A percentile compares a stretch with the other conserved stretches of the same genome.
phyloP scores from a whole-genome alignment of 2,329 filamentous ascomycete genomes.

The Passalora sequoiae region DNA sequence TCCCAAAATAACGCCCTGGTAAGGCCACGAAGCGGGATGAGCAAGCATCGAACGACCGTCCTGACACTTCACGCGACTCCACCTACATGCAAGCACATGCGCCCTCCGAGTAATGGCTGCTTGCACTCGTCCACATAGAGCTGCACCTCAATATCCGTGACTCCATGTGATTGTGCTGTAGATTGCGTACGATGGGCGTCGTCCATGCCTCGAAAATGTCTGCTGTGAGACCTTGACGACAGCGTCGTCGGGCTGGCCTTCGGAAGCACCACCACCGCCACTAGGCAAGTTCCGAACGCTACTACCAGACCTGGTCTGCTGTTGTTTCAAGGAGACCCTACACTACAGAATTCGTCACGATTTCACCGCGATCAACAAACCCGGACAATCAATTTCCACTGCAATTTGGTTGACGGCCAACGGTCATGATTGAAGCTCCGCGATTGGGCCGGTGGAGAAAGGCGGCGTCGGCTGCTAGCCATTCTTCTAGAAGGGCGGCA shows the following conservation, averaged over 20 bases:
- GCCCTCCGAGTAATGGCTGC: no score
- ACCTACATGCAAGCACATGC: no score
- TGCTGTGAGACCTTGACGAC: constrained; percentile 1
- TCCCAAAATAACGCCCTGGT: no score
- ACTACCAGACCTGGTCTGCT: not conserved
- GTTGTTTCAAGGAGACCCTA: not conserved
- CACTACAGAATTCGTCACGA: not conserved
- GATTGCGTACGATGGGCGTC: not conserved
- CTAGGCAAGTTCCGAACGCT: not conserved
- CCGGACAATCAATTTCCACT: no score
- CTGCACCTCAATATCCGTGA: no score
- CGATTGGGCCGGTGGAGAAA: not conserved
- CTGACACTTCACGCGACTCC: no score
- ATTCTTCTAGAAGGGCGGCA: not conserved
- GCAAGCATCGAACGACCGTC: no score
- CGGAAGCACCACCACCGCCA: not conserved
- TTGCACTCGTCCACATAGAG: no score
- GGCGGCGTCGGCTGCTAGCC: not conserved
- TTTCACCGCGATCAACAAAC: not conserved
- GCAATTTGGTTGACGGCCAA: no score
- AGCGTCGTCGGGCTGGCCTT: not conserved
- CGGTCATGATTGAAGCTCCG: not conserved
- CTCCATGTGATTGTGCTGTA: no score
- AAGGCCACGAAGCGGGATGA: no score
- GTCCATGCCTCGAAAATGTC: not conserved